These are phyloP conservation scores for Sporisorium sorghi DNA, from an alignment of 1,284 basidiomycete genomes.

Conservation along the genomic window DNA sequence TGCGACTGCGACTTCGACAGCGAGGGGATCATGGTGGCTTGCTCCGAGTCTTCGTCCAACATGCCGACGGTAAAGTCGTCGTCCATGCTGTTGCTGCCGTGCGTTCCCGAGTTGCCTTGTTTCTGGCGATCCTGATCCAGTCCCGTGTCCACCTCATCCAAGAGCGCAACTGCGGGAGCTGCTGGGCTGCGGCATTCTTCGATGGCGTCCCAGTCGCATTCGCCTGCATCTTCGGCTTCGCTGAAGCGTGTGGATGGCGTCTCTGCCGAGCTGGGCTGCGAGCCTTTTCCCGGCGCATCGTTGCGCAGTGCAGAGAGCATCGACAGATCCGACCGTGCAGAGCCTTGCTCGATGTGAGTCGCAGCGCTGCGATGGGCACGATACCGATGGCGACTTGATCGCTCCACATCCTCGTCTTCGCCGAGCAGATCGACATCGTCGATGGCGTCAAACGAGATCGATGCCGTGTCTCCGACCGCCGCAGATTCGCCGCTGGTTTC, in stretches of 20 bases:
- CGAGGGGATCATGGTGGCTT: conserved; percentile 8
- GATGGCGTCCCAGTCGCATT: conserved; percentile 45
- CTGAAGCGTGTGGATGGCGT: conserved; percentile 44
- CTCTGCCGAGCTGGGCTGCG: conserved; percentile 44
- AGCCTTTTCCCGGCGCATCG: conserved; percentile 25
- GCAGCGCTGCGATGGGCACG: not conserved
- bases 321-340: conserved; percentile 23
- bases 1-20: conserved; percentile 15
- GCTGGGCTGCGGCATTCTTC: conserved; percentile 30
- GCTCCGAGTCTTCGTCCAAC: conserved; percentile 34
- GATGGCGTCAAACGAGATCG: conserved; percentile 40
- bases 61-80: conserved; percentile 48
- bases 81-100: conserved; percentile 23
- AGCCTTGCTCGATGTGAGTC: conserved; percentile 14
- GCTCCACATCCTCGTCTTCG: conserved; percentile 18
- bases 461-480: conserved; percentile 7
- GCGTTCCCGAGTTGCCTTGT: not conserved
- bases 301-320: conserved; percentile 26
- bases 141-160: conserved; percentile 4
- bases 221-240: conserved; percentile 31
- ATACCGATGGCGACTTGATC: conserved; percentile 8
- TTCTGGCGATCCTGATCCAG: not conserved
- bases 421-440: conserved; percentile 40
- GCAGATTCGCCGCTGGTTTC: conserved; percentile 1
- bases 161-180: conserved; percentile 11